Evolutionary conservation across 306 rosid species (phyloP), one percentile per base, ranked within the genome.

Genomic region (Senna siamea): DNA sequence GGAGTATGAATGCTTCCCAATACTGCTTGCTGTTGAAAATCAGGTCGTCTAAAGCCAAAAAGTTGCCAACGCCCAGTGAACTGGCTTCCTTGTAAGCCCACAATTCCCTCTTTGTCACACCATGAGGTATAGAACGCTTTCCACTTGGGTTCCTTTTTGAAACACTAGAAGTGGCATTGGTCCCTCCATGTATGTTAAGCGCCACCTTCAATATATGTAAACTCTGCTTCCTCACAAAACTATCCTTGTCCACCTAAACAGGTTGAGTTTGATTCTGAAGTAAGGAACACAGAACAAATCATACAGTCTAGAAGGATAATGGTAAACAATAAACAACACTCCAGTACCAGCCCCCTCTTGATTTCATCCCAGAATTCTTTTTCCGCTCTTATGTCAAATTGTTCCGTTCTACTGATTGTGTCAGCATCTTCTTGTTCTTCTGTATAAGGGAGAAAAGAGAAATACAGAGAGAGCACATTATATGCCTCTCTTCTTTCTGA

Each of bases 11-110:
- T 26, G 91, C 98, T 73, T 85, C 91, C 97, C 98, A 93, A 69
- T 79, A 84, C 72, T 88, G 89, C 83, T 85, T 82, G 81, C 83
- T 74, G 79, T 82, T 80, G 41, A 78, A 79, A 65, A 66, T 69
- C 69, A 74, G 64, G 63, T 82, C 89, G 61, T 77, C 82, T 69
- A 78, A 76, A 55, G 77, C 80, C 9, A 83, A 81, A 72, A 86
- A 69, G 71, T 83, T 76, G 78, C 94, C 92, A 46, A 93, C 94
- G 78, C 98, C 97, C 55, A 93, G 83, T 48, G 98, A 91, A 71
- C 76, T 83, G 17, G 98, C 97, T 88, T 93, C 97, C 85, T 85
- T 84, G 75, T 87, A 76, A 43, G 97, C 96, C 97, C 97, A 93
- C 30, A 48, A 38, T 28, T 91, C 97, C 89, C 85, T 89, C 83